Evolutionary conservation across 2,329 filamentous ascomycete genomes (phyloP).

Genomic region (Juglanconis sp.): DNA sequence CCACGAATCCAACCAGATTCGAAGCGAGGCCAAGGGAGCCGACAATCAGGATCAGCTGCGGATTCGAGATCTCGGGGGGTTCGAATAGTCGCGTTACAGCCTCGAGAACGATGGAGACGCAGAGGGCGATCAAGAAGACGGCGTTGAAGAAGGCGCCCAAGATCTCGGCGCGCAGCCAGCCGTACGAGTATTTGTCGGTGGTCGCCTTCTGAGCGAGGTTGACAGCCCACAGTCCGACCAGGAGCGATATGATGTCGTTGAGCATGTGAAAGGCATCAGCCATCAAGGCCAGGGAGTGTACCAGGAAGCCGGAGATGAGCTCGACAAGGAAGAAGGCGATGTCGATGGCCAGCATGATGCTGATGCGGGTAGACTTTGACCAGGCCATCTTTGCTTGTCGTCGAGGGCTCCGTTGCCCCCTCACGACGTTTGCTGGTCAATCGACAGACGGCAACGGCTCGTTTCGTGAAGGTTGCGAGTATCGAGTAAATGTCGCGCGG

Average conservation of each 20-base stretch:
- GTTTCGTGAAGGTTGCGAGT: too few relatives aligned
- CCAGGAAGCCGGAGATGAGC: conserved; percentile 77
- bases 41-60: conserved; percentile 83
- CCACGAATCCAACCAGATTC: conserved; percentile 82
- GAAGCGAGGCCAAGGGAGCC: conserved; percentile 82
- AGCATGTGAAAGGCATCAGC: conserved; percentile 99
- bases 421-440: conserved; percentile 2
- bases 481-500: background rate
- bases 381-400: conserved; percentile 62
- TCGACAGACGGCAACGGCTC: background rate
- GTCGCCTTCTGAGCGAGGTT: conserved; percentile 79
- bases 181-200: conserved; percentile 92
- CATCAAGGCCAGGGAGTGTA: conserved; percentile 87
- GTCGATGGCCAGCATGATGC: conserved; percentile 90
- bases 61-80: conserved; percentile 81
- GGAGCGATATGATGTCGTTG: conserved; percentile 94
- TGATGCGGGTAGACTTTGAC: conserved; percentile 89
- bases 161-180: conserved; percentile 96
- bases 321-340: conserved; percentile 87
- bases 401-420: conserved; percentile 7
- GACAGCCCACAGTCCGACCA: conserved; percentile 93
- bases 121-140: conserved; percentile 94
- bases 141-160: conserved; percentile 95
- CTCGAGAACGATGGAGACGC: conserved; percentile 93
- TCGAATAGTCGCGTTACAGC: conserved; percentile 90